Evolutionary conservation across 1,284 basidiomycete genomes (phyloP).

Genomic region (Tetrapyrgos nigripes): DNA sequence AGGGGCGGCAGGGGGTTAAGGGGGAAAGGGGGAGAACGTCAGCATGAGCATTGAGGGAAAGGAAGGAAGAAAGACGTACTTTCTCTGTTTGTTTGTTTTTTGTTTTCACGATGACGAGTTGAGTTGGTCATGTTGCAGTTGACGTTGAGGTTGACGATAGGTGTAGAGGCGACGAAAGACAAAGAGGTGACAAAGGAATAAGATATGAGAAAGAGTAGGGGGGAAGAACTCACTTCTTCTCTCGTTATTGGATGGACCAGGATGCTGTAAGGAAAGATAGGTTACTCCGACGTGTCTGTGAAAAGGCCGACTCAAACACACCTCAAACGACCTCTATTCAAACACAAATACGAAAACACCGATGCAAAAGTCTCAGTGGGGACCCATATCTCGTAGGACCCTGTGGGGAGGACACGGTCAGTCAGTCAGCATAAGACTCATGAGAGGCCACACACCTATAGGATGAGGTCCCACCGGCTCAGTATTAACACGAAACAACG

Average conservation of each 20-base stretch:
- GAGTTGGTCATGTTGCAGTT: no score
- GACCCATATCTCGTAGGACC: conserved; percentile 81
- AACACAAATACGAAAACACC: conserved; percentile 75
- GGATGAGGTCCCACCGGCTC: conserved; percentile 78
- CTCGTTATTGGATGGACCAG: conserved; percentile 75
- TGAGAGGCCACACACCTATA: conserved; percentile 56
- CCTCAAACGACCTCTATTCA: conserved; percentile 73
- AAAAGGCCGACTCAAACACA: conserved; percentile 30
- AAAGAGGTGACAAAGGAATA: conserved; percentile 40
- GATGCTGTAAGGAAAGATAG: conserved; percentile 45
- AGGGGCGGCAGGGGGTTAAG: background rate
- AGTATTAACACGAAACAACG: conserved; percentile 71
- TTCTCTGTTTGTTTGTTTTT: no score
- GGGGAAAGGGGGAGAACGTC: background rate
- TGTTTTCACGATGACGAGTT: no score
- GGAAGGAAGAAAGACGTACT: no score
- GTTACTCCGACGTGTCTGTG: background rate
- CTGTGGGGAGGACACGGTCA: conserved; percentile 38
- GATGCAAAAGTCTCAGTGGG: conserved; percentile 74
- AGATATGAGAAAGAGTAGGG: background rate
- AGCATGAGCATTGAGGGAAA: background rate
- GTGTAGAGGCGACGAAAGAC: conserved; percentile 8
- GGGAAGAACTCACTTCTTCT: conserved; percentile 55
- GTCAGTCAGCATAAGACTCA: background rate
- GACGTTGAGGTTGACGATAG: background rate